A percentile compares a stretch with the other conserved stretches of the same genome.
Evolutionary conservation across 2,329 filamentous ascomycete species (phyloP).

Genomic region (Trichoderma sp.): DNA sequence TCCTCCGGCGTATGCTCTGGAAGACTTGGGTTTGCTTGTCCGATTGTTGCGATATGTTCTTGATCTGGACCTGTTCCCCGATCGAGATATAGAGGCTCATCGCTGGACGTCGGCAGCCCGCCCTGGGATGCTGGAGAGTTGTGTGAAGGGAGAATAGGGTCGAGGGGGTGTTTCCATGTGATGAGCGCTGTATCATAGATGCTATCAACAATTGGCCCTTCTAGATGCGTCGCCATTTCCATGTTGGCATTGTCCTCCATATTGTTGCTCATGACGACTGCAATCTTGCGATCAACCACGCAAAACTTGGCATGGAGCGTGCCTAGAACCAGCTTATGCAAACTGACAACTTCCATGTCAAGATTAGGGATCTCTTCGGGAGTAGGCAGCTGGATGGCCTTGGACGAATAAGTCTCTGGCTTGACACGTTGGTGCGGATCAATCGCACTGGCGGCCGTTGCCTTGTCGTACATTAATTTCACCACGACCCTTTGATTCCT

Average conservation of each 20-base stretch:
- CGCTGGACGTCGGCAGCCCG: background rate
- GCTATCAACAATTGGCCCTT: slow-evolving; percentile 75
- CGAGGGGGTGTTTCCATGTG: slow-evolving; percentile 66
- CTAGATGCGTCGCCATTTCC: slow-evolving; percentile 77
- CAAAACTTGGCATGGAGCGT: slow-evolving; percentile 80
- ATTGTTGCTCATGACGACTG: slow-evolving; percentile 75
- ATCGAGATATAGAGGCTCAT: slow-evolving; percentile 3
- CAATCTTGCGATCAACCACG: slow-evolving; percentile 72
- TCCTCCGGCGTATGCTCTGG: slow-evolving; percentile 59
- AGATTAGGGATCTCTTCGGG: slow-evolving; percentile 69
- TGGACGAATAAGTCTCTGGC: slow-evolving; percentile 58
- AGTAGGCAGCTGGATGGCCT: slow-evolving; percentile 60
- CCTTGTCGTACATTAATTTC: slow-evolving; percentile 76
- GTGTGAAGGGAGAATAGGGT: slow-evolving; percentile 22
- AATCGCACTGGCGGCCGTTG: slow-evolving; percentile 62
- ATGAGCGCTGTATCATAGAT: slow-evolving; percentile 74
- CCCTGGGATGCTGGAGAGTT: background rate
- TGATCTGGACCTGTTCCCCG: background rate
- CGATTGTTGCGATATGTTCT: background rate
- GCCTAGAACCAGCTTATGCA: slow-evolving; percentile 68
- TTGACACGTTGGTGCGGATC: slow-evolving; percentile 65
- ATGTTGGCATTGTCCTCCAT: slow-evolving; percentile 77
- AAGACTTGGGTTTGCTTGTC: slow-evolving; percentile 30
- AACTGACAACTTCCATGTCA: slow-evolving; percentile 72
- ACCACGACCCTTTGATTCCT: slow-evolving; percentile 61